Evolutionary conservation across 2,329 filamentous ascomycete genomes (phyloP).

Genomic region (Coniosporium tulheliwenetii): DNA sequence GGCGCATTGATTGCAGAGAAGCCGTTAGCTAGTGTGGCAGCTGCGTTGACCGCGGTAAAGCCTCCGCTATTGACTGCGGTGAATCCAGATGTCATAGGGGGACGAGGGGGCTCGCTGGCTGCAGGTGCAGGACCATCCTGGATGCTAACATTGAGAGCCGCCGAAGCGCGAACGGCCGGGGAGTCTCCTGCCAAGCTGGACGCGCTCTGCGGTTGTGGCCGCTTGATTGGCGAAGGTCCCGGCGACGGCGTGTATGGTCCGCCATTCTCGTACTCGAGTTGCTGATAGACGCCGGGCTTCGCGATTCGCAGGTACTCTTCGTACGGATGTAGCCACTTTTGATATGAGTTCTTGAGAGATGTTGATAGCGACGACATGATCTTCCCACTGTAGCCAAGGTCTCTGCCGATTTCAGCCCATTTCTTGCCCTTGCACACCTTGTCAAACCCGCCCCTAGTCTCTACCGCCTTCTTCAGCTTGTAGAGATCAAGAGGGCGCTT

Average conservation of each 20-base stretch:
- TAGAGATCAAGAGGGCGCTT: slow-evolving; percentile 94
- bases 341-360: slow-evolving; percentile 94
- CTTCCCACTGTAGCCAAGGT: slow-evolving; percentile 94
- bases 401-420: slow-evolving; percentile 95
- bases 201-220: slow-evolving; percentile 29
- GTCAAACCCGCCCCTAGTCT: slow-evolving; percentile 86
- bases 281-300: slow-evolving; percentile 92
- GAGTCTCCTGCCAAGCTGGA: slow-evolving; percentile 42
- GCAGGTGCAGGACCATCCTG: slow-evolving; percentile 15
- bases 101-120: neutral
- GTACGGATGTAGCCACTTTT: slow-evolving; percentile 92
- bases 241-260: slow-evolving; percentile 76
- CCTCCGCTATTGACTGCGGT: slow-evolving; percentile 53
- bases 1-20: slow-evolving; percentile 46
- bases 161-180: slow-evolving; percentile 44
- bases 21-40: slow-evolving; percentile 21
- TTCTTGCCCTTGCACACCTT: slow-evolving; percentile 96
- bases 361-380: slow-evolving; percentile 99
- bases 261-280: slow-evolving; percentile 83
- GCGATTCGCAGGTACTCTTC: slow-evolving; percentile 84
- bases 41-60: slow-evolving; percentile 52
- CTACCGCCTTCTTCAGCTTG: slow-evolving; percentile 91
- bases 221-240: slow-evolving; percentile 55
- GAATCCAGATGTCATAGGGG: slow-evolving; percentile 37
- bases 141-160: slow-evolving; percentile 39